Conservation (phyloP, 192 early-diverging fungal species). For the Backusella parvicylindrica region DNA sequence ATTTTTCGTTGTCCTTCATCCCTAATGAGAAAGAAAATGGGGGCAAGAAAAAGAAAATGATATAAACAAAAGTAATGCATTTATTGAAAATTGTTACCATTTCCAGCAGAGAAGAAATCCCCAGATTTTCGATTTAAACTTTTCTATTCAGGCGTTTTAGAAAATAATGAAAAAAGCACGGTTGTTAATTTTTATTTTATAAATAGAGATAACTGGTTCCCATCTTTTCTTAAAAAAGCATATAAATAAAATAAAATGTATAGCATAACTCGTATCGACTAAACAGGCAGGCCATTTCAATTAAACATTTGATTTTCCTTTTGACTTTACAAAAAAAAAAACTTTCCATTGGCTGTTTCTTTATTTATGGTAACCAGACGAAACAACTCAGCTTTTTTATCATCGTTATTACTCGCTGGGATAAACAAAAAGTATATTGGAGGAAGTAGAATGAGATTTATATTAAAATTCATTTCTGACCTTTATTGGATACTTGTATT, state of each 20-base stretch:
- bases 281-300: no score
- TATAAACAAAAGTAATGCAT: not conserved
- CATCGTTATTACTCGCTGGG: no score
- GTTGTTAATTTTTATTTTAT: not conserved
- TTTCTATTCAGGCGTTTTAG: not conserved
- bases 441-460: not conserved
- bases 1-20: not conserved
- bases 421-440: not conserved
- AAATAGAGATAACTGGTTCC: not conserved
- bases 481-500: not conserved
- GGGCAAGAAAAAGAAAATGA: not conserved
- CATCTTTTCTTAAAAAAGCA: no score
- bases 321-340: not conserved
- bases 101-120: no score
- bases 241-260: not conserved
- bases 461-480: not conserved
- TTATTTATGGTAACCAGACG: no score
- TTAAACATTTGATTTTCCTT: no score
- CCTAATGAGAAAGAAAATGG: not conserved
- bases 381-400: no score
- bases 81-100: no score
- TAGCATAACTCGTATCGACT: no score
- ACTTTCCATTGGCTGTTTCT: not conserved
- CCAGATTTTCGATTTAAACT: not conserved
- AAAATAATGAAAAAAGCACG: not conserved